Percentiles rank a stretch among this genome's conserved stretches.
These are phyloP conservation scores for Platanus orientalis DNA, from an alignment of 164 flowering plant genomes.

Conservation along the genomic window DNA sequence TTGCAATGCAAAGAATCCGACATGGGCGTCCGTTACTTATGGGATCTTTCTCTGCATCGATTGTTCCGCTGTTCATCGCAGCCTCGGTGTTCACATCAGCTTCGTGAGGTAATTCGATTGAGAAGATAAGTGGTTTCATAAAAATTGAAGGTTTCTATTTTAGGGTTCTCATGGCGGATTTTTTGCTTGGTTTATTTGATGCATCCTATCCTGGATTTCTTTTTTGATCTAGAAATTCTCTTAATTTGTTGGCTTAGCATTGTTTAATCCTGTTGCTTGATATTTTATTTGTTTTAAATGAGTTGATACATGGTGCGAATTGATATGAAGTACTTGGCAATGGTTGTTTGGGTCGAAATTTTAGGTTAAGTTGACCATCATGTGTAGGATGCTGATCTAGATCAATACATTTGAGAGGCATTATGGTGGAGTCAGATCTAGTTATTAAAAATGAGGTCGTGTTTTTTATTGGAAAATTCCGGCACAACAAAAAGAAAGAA, in stretches of 20 bases:
- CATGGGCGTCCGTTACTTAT: constrained; percentile 94
- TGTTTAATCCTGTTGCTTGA: not conserved
- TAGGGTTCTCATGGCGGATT: not conserved
- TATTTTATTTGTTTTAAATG: not conserved
- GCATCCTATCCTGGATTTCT: no score
- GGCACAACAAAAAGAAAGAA: no score
- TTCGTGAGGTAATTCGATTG: constrained; percentile 57
- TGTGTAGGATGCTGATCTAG: no score
- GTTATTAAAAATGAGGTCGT: no score
- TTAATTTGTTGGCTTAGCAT: not conserved
- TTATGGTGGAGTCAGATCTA: no score
- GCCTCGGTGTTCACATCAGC: constrained; percentile 91
- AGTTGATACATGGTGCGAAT: not conserved
- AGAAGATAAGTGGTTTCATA: not conserved
- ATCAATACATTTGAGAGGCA: no score
- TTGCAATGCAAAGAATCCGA: constrained; percentile 92
- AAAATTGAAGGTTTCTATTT: not conserved
- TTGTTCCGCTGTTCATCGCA: constrained; percentile 84
- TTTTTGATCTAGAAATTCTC: no score
- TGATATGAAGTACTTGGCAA: not conserved
- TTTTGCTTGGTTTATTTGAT: no score
- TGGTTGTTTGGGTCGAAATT: no score
- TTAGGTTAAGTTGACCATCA: no score
- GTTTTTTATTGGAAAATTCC: no score
- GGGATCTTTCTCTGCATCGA: constrained; percentile 97